Percentiles rank a stretch among this genome's conserved stretches.
Conservation (phyloP, 345 rosid genomes). For the Kernera saxatilis region DNA sequence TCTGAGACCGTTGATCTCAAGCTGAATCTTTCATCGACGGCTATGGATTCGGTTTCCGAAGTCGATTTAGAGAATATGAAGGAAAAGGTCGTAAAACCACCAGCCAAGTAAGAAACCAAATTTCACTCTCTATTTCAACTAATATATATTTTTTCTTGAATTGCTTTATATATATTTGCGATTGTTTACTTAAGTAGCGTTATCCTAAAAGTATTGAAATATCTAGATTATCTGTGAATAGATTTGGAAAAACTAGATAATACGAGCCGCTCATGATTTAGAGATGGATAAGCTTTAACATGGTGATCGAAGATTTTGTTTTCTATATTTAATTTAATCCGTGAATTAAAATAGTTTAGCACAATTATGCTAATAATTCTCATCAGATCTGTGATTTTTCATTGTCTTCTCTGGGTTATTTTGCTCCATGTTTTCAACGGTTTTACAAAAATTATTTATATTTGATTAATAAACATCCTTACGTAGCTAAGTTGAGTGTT, state of each 20-base stretch:
- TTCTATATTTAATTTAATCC: background rate
- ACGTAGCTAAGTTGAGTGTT: background rate
- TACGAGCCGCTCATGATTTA: background rate
- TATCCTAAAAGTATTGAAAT: background rate
- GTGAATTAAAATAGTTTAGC: background rate
- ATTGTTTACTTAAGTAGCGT: background rate
- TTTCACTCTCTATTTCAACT: background rate
- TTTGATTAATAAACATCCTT: background rate
- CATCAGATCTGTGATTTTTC: background rate
- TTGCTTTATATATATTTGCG: background rate
- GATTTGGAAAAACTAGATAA: background rate
- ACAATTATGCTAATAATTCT: background rate
- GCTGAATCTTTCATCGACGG: constrained; percentile 56
- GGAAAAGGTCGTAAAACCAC: constrained; percentile 46
- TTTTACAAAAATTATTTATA: background rate
- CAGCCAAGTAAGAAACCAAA: constrained; percentile 47
- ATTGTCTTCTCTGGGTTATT: background rate
- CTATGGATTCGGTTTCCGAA: constrained; percentile 28
- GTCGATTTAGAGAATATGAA: constrained; percentile 24
- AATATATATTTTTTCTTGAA: background rate
- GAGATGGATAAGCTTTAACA: background rate
- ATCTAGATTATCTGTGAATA: background rate
- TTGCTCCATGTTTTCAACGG: background rate
- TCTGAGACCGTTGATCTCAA: constrained; percentile 62
- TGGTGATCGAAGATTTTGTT: background rate